phyloP scores from a whole-genome alignment of 352 stramenopile species.

The Globisporangium acanthophoron region DNA sequence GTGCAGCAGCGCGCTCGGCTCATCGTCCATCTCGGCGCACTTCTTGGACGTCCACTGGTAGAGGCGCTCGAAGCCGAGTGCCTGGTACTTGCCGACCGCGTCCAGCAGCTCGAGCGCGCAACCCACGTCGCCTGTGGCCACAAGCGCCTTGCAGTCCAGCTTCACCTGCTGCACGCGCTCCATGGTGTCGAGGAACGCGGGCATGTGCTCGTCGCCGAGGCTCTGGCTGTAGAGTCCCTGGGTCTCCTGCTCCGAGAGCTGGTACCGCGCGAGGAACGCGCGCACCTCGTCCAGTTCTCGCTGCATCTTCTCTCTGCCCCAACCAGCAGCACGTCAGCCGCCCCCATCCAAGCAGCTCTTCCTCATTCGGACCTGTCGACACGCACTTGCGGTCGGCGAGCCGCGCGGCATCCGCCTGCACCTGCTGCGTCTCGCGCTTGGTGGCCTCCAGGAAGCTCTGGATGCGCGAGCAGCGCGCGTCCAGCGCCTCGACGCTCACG shows the following conservation, averaged over 20 bases:
- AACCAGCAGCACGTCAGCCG: background rate
- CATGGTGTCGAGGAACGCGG: constrained; percentile 60
- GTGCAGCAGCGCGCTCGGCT: constrained; percentile 61
- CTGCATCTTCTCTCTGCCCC: constrained; percentile 35
- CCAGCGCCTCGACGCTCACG: constrained; percentile 33
- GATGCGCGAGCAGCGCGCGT: constrained; percentile 40
- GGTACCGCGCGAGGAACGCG: constrained; percentile 64
- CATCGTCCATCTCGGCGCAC: constrained; percentile 59
- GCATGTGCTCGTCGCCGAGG: constrained; percentile 40
- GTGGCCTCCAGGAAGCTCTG: constrained; percentile 54
- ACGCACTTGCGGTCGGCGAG: constrained; percentile 40
- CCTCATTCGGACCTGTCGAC: background rate
- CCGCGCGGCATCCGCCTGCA: constrained; percentile 43
- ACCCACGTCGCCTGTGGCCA: constrained; percentile 31
- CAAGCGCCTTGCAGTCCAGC: constrained; percentile 56
- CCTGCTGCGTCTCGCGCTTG: constrained; percentile 60
- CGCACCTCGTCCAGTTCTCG: constrained; percentile 40
- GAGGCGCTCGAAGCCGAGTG: constrained; percentile 78
- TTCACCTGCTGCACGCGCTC: constrained; percentile 71
- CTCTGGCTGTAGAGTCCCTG: constrained; percentile 34
- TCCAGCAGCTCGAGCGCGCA: constrained; percentile 86
- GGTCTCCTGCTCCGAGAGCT: constrained; percentile 67
- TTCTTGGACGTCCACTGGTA: constrained; percentile 86
- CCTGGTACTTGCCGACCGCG: constrained; percentile 70
- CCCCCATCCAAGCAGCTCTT: background rate